These are phyloP conservation scores for Pyrus communis DNA, from an alignment of 306 rosid genomes.

Conservation along the genomic window DNA sequence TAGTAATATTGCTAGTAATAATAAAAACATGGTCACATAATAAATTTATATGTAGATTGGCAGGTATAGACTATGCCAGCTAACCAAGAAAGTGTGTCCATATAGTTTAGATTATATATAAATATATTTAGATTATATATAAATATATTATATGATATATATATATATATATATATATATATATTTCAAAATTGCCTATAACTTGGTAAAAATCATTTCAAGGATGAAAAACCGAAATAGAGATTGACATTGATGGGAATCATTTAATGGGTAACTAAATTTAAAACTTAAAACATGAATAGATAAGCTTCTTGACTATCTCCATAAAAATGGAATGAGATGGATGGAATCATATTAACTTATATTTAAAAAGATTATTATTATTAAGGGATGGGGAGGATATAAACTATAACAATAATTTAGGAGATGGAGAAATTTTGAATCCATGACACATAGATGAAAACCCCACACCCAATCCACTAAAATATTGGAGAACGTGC, in stretches of 20 bases:
- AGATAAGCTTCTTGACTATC: background rate
- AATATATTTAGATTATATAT: too few species aligned
- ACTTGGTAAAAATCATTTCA: background rate
- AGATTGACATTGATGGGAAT: background rate
- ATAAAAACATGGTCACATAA: background rate
- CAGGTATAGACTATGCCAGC: background rate
- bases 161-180: too few species aligned
- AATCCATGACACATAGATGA: too few species aligned
- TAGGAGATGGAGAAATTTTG: accelerated
- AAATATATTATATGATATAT: too few species aligned
- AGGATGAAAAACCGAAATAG: background rate
- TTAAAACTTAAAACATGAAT: background rate
- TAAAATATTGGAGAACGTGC: too few species aligned
- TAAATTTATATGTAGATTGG: background rate
- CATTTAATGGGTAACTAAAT: background rate
- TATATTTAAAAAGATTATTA: too few species aligned
- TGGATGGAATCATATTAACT: background rate
- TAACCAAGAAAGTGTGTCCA: background rate
- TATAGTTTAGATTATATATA: too few species aligned
- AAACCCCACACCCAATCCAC: too few species aligned
- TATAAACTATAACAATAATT: too few species aligned
- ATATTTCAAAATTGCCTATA: background rate
- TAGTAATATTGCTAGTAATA: background rate
- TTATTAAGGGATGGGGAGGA: too few species aligned
- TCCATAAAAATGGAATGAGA: background rate